Conservation (phyloP, 2,329 filamentous ascomycete genomes). For the Aspergillus latus region DNA sequence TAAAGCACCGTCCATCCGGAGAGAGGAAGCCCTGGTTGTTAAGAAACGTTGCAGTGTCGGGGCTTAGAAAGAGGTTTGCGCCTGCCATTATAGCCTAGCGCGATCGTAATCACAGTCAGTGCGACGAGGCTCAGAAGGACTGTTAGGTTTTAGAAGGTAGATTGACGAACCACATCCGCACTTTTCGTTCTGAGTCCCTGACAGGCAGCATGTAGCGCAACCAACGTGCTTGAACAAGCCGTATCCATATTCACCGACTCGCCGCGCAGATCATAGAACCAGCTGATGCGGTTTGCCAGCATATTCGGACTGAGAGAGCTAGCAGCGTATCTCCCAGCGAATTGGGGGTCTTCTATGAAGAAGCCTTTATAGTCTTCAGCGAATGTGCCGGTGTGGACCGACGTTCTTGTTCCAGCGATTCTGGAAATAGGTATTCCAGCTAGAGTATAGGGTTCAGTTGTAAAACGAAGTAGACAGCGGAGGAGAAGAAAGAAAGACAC, state of each 20-base stretch:
- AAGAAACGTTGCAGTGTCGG: not conserved
- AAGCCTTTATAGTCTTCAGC: not conserved
- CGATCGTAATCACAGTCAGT: not conserved
- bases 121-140: no score
- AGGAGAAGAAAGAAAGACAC: not conserved
- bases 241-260: not conserved
- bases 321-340: not conserved
- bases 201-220: not conserved
- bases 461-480: not conserved
- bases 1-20: conserved; percentile 5
- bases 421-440: not conserved
- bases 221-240: not conserved
- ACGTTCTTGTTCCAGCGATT: not conserved
- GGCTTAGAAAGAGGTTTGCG: not conserved
- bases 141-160: no score
- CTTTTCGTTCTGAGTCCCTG: not conserved
- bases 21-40: not conserved
- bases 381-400: not conserved
- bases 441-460: not conserved
- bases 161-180: not conserved
- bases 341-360: not conserved
- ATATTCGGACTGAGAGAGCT: not conserved
- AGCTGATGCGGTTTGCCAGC: conserved; percentile 1
- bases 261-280: not conserved
- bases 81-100: not conserved